Conservation (phyloP, 2,329 filamentous ascomycete genomes). For the Alternaria sp. region DNA sequence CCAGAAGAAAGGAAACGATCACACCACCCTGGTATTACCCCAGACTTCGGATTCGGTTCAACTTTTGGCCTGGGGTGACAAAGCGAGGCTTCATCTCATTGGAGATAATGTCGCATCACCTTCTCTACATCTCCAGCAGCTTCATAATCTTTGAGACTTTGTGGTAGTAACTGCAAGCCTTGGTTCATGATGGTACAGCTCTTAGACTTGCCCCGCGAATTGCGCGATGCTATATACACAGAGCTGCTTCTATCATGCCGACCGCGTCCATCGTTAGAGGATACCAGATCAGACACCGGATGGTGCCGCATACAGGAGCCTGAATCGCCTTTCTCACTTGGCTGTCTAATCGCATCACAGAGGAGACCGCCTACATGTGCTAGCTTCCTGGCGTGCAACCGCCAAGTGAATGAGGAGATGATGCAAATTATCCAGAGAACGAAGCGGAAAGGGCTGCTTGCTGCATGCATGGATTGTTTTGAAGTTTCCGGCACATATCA, state of each 20-base stretch:
- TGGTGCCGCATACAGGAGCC: slow-evolving; percentile 23
- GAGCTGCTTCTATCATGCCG: slow-evolving; percentile 32
- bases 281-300: slow-evolving; percentile 25
- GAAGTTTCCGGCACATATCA: slow-evolving; percentile 37
- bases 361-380: slow-evolving; percentile 35
- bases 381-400: slow-evolving; percentile 36
- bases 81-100: neutral
- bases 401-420: slow-evolving; percentile 41
- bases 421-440: slow-evolving; percentile 25
- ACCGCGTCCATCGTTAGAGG: slow-evolving; percentile 24
- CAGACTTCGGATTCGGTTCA: neutral
- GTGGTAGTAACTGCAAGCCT: neutral
- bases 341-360: slow-evolving; percentile 33
- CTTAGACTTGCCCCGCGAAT: slow-evolving; percentile 38
- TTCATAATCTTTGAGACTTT: neutral
- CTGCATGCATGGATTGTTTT: slow-evolving; percentile 39
- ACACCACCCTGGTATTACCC: neutral
- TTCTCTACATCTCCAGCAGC: neutral
- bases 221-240: slow-evolving; percentile 44
- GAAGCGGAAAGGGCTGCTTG: slow-evolving; percentile 20
- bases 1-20: neutral
- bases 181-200: slow-evolving; percentile 30
- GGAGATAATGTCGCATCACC: neutral
- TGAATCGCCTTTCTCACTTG: slow-evolving; percentile 26
- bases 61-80: neutral